phyloP scores from a whole-genome alignment of 495 filamentous ascomycete genomes.

The Aspergillus bridgeri region DNA sequence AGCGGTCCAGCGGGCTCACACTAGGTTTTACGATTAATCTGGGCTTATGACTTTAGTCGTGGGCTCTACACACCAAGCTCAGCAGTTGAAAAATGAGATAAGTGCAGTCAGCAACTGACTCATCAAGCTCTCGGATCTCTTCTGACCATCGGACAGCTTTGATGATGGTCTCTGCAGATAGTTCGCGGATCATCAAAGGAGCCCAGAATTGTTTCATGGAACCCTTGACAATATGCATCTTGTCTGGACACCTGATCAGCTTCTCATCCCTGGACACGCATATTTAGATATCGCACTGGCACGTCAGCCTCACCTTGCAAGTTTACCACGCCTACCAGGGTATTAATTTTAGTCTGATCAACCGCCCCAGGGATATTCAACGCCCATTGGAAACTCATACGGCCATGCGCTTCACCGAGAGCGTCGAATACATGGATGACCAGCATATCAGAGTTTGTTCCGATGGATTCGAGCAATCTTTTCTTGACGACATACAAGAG shows the following conservation, averaged over 20 bases:
- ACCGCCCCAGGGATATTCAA: slow-evolving; percentile 13
- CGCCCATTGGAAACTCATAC: slow-evolving; percentile 12
- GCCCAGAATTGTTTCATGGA: slow-evolving; percentile 16
- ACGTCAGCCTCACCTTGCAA: slow-evolving; percentile 7
- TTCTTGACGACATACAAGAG: slow-evolving; percentile 15
- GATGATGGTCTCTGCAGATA: slow-evolving; percentile 8
- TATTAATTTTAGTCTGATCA: slow-evolving; percentile 9
- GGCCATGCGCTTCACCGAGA: slow-evolving; percentile 12
- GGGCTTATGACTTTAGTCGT: background rate
- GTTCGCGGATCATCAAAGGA: slow-evolving; percentile 1
- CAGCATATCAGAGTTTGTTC: slow-evolving; percentile 11
- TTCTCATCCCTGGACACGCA: background rate
- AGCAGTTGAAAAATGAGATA: slow-evolving; percentile 14
- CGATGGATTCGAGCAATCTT: slow-evolving; percentile 21
- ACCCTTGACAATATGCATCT: slow-evolving; percentile 9
- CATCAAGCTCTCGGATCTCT: background rate
- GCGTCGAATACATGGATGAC: slow-evolving; percentile 14
- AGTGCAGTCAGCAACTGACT: slow-evolving; percentile 10
- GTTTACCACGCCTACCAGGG: slow-evolving; percentile 4
- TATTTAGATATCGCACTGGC: background rate
- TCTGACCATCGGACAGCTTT: slow-evolving; percentile 8
- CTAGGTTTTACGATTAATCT: background rate
- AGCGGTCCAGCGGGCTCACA: slow-evolving; percentile 4
- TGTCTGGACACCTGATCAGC: slow-evolving; percentile 5
- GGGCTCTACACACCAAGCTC: slow-evolving; percentile 4